A percentile compares a stretch with the other conserved stretches of the same genome.
Evolutionary conservation across 257 asterid species (phyloP).

Genomic region (Rehmannia glutinosa): DNA sequence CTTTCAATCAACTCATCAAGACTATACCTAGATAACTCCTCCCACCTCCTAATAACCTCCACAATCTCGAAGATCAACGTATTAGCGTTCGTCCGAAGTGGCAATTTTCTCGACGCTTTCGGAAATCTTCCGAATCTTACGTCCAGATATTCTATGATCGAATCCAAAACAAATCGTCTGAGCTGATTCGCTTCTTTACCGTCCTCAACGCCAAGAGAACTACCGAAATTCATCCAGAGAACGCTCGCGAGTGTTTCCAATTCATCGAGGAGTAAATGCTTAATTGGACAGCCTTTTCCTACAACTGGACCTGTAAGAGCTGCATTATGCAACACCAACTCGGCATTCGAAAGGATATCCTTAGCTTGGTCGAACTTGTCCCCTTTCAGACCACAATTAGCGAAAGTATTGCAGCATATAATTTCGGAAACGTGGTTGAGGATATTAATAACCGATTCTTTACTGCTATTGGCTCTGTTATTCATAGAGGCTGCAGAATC

Average conservation of each 20-base stretch:
- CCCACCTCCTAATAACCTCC: constrained; percentile 64
- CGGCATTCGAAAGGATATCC: constrained; percentile 61
- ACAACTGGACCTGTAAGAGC: constrained; percentile 21
- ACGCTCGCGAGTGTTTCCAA: constrained; percentile 64
- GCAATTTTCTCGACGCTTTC: constrained; percentile 38
- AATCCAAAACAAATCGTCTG: constrained; percentile 54
- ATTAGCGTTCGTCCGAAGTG: constrained; percentile 43
- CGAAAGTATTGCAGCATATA: constrained; percentile 37
- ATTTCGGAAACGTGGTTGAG: constrained; percentile 51
- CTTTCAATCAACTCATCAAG: constrained; percentile 57
- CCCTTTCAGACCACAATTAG: constrained; percentile 40
- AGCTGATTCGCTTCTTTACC: constrained; percentile 40
- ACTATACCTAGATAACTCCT: constrained; percentile 36
- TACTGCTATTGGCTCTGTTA: constrained; percentile 19
- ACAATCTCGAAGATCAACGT: constrained; percentile 52
- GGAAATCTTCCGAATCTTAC: constrained; percentile 39
- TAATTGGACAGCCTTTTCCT: constrained; percentile 44
- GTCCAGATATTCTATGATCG: constrained; percentile 60
- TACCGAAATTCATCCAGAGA: constrained; percentile 61
- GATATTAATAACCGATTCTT: constrained; percentile 31
- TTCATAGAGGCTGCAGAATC: constrained; percentile 45
- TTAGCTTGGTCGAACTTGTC: constrained; percentile 49
- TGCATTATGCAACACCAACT: constrained; percentile 46
- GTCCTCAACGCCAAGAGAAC: constrained; percentile 41
- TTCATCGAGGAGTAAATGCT: constrained; percentile 57